These are phyloP conservation scores for Chaetomiaceae sp. DNA, from an alignment of 2,329 filamentous ascomycete genomes.

Conservation along the genomic window DNA sequence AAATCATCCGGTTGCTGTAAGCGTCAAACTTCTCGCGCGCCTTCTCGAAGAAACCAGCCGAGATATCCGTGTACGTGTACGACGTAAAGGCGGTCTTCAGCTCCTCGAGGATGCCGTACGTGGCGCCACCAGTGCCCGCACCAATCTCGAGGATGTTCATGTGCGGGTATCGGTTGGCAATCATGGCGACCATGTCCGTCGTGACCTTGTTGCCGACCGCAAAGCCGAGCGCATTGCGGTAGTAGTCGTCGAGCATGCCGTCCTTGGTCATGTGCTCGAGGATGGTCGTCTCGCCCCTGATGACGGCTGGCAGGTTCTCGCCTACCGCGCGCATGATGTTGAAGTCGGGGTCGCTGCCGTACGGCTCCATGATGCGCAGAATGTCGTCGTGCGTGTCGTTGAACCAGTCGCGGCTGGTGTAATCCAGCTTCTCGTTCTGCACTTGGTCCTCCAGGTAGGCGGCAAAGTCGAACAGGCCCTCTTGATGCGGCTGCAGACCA, in stretches of 20 bases:
- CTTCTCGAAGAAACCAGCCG: slow-evolving; percentile 25
- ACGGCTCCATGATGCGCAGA: too few relatives aligned
- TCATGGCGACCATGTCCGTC: too few relatives aligned
- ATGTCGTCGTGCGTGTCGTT: too few relatives aligned
- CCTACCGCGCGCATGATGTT: slow-evolving; percentile 18
- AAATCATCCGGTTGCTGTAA: slow-evolving; percentile 23
- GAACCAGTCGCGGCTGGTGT: too few relatives aligned
- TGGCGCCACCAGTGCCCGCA: slow-evolving; percentile 26
- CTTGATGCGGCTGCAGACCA: too few relatives aligned
- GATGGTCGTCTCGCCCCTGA: background rate
- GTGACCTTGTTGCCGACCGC: too few relatives aligned
- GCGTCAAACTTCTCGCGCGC: slow-evolving; percentile 25
- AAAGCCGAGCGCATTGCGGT: background rate
- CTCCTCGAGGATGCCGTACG: slow-evolving; percentile 17
- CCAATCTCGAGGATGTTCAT: slow-evolving; percentile 31
- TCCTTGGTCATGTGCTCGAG: slow-evolving; percentile 8
- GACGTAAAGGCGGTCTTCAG: background rate
- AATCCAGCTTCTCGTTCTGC: too few relatives aligned
- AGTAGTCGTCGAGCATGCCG: slow-evolving; percentile 7
- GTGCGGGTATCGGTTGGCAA: slow-evolving; percentile 18
- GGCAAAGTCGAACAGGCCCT: too few relatives aligned
- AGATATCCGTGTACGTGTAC: slow-evolving; percentile 22
- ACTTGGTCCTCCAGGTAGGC: too few relatives aligned
- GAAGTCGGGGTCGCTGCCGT: background rate
- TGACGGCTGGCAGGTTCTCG: background rate